A percentile compares a stretch with the other conserved stretches of the same genome.
These are phyloP conservation scores for Hyaloscypha bicolor DNA, from an alignment of 495 filamentous ascomycete species.

Conservation along the genomic window DNA sequence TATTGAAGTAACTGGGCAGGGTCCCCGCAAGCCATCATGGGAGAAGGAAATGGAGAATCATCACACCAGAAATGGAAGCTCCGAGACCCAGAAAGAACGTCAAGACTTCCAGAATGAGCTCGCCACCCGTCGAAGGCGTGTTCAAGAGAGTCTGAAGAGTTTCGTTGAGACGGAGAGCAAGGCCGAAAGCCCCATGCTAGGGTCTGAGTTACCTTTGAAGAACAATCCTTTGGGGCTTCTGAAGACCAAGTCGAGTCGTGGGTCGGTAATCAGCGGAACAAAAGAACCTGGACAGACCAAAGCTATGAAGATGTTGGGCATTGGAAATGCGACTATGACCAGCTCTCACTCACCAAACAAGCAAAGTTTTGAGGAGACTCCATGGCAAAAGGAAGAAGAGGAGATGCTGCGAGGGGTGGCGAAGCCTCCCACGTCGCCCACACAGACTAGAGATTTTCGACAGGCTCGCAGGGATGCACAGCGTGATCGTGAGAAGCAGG, in stretches of 20 bases:
- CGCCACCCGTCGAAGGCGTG: slow-evolving; percentile 71
- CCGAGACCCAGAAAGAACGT: slow-evolving; percentile 64
- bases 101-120: slow-evolving; percentile 83
- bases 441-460: slow-evolving; percentile 43
- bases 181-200: slow-evolving; percentile 50
- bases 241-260: slow-evolving; percentile 66
- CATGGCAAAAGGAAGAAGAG: slow-evolving; percentile 50
- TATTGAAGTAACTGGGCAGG: slow-evolving; percentile 21
- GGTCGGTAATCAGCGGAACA: slow-evolving; percentile 53
- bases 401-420: slow-evolving; percentile 40
- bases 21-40: slow-evolving; percentile 30
- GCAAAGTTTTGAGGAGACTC: slow-evolving; percentile 41
- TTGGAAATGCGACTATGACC: slow-evolving; percentile 54
- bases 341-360: slow-evolving; percentile 52
- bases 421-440: slow-evolving; percentile 33
- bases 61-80: slow-evolving; percentile 51
- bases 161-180: slow-evolving; percentile 68
- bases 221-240: slow-evolving; percentile 68
- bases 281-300: slow-evolving; percentile 54
- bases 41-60: slow-evolving; percentile 40
- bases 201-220: slow-evolving; percentile 35
- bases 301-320: slow-evolving; percentile 72
- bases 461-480: slow-evolving; percentile 56
- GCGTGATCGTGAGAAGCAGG: slow-evolving; percentile 46
- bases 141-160: slow-evolving; percentile 79